Evolutionary conservation across 2,329 filamentous ascomycete species (phyloP).

Genomic region (Akanthomyces muscarius): DNA sequence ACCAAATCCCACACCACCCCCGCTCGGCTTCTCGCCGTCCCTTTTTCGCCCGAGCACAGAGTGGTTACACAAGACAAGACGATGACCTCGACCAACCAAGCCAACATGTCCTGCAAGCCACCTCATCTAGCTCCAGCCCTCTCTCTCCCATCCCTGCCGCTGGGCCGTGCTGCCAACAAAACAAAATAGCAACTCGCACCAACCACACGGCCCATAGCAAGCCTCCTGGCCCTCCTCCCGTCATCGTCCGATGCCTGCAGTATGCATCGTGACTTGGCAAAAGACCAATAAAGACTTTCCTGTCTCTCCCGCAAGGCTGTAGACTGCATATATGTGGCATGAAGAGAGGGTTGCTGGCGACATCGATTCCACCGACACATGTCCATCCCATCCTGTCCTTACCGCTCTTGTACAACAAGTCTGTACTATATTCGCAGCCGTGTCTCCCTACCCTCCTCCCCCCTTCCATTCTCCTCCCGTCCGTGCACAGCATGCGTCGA

Average conservation of each 20-base stretch:
- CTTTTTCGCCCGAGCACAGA: not conserved
- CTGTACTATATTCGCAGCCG: too few species aligned
- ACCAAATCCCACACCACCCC: not conserved
- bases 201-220: not conserved
- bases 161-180: not conserved
- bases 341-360: not conserved
- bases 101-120: conserved; percentile 1
- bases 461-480: too few species aligned
- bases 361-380: too few species aligned
- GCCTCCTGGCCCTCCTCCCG: too few species aligned
- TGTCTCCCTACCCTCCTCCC: too few species aligned
- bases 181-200: not conserved
- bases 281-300: too few species aligned
- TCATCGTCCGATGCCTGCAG: not conserved
- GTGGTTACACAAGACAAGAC: not conserved
- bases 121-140: too few species aligned
- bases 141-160: not conserved
- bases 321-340: not conserved
- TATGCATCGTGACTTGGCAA: not conserved
- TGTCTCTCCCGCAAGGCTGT: not conserved
- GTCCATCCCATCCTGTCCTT: too few species aligned
- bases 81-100: not conserved
- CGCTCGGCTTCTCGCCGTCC: not conserved
- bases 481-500: not conserved
- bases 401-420: too few species aligned